A percentile compares a stretch with the other conserved stretches of the same genome.
phyloP scores from a whole-genome alignment of 352 stramenopile genomes.

The Thraustochytrium sp. region DNA sequence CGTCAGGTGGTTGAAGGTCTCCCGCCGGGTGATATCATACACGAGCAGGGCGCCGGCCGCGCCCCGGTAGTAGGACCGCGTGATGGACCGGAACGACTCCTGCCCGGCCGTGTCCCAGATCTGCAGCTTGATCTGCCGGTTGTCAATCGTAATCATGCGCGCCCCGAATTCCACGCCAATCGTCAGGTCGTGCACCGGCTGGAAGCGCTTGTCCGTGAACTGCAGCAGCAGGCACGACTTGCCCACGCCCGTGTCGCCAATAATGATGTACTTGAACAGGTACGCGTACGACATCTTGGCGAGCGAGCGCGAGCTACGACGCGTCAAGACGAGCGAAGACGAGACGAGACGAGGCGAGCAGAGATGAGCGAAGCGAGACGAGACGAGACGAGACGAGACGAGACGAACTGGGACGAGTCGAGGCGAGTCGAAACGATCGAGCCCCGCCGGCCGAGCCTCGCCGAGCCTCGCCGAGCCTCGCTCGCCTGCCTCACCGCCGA shows the following conservation, averaged over 20 bases:
- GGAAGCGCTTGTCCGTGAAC: conserved; percentile 99
- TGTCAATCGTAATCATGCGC: conserved; percentile 97
- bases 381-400: no score
- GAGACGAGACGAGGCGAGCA: no score
- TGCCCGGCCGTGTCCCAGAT: conserved; percentile 98
- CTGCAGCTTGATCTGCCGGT: conserved; percentile 80
- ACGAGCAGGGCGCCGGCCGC: conserved; percentile 92
- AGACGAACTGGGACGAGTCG: no score
- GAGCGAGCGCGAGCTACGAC: no score
- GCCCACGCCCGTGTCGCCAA: conserved; percentile 96
- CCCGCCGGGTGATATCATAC: conserved; percentile 95
- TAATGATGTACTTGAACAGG: conserved; percentile 98
- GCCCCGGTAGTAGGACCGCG: conserved; percentile 96
- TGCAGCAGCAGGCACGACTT: conserved; percentile 99
- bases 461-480: no score
- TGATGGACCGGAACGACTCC: conserved; percentile 99
- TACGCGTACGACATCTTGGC: conserved; percentile 79
- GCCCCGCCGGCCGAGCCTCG: no score
- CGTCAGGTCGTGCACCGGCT: conserved; percentile 97
- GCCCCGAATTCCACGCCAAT: conserved; percentile 99
- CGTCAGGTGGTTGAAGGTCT: conserved; percentile 98
- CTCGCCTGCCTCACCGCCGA: no score
- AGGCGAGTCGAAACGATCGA: no score
- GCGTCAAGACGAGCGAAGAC: no score
- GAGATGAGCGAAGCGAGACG: no score